Conservation (phyloP, 2,329 filamentous ascomycete genomes). For the Verticillium nubilum region DNA sequence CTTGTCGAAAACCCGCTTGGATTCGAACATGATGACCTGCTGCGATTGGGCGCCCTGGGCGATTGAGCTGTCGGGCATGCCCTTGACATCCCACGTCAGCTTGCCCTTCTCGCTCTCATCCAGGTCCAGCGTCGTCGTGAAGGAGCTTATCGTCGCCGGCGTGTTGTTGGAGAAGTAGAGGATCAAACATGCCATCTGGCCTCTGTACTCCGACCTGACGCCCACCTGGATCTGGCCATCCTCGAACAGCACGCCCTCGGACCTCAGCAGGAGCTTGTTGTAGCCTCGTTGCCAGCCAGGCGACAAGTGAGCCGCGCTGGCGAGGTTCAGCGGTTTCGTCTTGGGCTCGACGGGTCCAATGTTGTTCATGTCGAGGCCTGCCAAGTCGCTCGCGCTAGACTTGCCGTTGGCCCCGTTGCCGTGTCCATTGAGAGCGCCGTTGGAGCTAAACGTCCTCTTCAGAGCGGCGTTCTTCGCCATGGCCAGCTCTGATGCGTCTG, state of each 20-base stretch:
- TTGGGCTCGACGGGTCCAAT: conserved; percentile 52
- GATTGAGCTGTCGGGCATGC: conserved; percentile 78
- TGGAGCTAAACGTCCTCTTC: conserved; percentile 76
- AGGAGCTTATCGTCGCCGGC: conserved; percentile 75
- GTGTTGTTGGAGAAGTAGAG: conserved; percentile 96
- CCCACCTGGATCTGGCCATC: conserved; percentile 92
- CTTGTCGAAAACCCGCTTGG: conserved; percentile 73
- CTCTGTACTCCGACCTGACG: conserved; percentile 86
- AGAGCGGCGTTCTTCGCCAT: conserved; percentile 77
- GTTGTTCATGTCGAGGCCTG: conserved; percentile 73
- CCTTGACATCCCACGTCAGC: conserved; percentile 82
- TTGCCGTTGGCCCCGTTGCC: conserved; percentile 44
- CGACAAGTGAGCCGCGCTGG: conserved; percentile 85
- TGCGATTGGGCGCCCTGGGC: conserved; percentile 72
- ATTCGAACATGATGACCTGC: conserved; percentile 93
- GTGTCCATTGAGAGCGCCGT: conserved; percentile 36
- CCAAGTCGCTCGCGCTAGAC: conserved; percentile 61
- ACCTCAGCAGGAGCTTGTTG: conserved; percentile 70
- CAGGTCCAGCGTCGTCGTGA: conserved; percentile 90
- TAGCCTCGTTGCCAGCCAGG: conserved; percentile 93
- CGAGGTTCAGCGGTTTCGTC: conserved; percentile 73
- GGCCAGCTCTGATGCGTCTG: conserved; percentile 71
- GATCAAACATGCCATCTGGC: conserved; percentile 92
- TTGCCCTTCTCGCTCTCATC: conserved; percentile 59
- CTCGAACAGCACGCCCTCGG: conserved; percentile 89